Percentiles rank a stretch among this genome's conserved stretches.
phyloP scores from a whole-genome alignment of 768 basidiomycete species.

The Suillus ampliporus region DNA sequence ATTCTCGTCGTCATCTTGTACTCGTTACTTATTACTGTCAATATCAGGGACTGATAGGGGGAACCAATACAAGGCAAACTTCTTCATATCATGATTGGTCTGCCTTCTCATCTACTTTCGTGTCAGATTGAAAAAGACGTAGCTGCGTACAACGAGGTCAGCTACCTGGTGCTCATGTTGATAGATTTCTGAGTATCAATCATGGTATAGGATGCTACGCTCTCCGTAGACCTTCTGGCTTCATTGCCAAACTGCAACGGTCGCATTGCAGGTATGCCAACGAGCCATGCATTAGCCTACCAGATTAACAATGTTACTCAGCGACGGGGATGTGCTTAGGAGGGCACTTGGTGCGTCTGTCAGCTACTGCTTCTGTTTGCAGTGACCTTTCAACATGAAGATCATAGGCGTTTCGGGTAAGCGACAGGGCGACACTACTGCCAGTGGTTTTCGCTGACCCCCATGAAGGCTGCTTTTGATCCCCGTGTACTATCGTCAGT shows the following conservation, averaged over 20 bases:
- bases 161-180: not conserved
- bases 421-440: slow-evolving; percentile 13
- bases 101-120: slow-evolving; percentile 13
- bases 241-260: slow-evolving; percentile 88
- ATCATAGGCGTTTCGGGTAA: slow-evolving; percentile 57
- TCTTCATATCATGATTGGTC: not conserved
- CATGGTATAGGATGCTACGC: slow-evolving; percentile 68
- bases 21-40: slow-evolving; percentile 1
- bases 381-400: slow-evolving; percentile 9
- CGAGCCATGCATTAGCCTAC: not conserved
- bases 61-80: slow-evolving; percentile 84
- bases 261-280: slow-evolving; percentile 73
- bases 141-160: slow-evolving; percentile 86
- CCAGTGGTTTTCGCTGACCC: slow-evolving; percentile 11
- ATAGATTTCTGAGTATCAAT: not conserved
- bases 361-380: not conserved
- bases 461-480: slow-evolving; percentile 82
- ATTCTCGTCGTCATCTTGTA: slow-evolving; percentile 10
- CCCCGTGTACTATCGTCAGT: slow-evolving; percentile 80
- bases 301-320: slow-evolving; percentile 30
- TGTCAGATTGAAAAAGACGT: slow-evolving; percentile 85
- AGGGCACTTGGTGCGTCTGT: slow-evolving; percentile 73
- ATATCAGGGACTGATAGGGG: slow-evolving; percentile 80
- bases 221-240: slow-evolving; percentile 75
- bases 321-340: slow-evolving; percentile 93